Evolutionary conservation across 1,139 yeast genomes (phyloP).

Genomic region (Nakaseomyces delphensis): DNA sequence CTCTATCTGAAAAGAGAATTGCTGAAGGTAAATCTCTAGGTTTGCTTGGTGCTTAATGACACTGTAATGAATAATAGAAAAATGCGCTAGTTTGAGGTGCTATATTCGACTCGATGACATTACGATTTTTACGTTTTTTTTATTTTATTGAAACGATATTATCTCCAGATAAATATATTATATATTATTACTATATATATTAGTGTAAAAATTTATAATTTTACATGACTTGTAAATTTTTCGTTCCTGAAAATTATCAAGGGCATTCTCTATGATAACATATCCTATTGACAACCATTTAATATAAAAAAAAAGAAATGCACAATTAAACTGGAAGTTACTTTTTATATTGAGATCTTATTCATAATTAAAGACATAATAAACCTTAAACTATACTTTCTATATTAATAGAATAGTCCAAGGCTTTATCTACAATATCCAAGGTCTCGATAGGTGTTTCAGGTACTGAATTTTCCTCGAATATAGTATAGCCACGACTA

Average conservation of each 20-base stretch:
- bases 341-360: background rate
- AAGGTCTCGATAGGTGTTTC: slow-evolving; percentile 13
- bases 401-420: slow-evolving; percentile 29
- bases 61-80: background rate
- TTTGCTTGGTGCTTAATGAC: slow-evolving; percentile 21
- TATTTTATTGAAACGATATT: slow-evolving; percentile 4
- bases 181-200: slow-evolving; percentile 2
- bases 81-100: background rate
- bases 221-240: slow-evolving; percentile 1
- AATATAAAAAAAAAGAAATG: too few relatives aligned
- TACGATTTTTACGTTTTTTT: slow-evolving; percentile 2
- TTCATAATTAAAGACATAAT: background rate
- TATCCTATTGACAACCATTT: background rate
- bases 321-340: too few relatives aligned
- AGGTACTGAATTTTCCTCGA: slow-evolving; percentile 34
- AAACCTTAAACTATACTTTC: slow-evolving; percentile 27
- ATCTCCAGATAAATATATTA: slow-evolving; percentile 4
- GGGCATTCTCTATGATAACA: too few relatives aligned
- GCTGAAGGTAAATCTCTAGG: slow-evolving; percentile 70
- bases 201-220: slow-evolving; percentile 3
- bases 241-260: background rate
- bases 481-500: slow-evolving; percentile 50
- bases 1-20: slow-evolving; percentile 75
- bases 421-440: slow-evolving; percentile 24
- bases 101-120: slow-evolving; percentile 1